These are phyloP conservation scores for Aspergillus hortae DNA, from an alignment of 2,329 filamentous ascomycete species.

Conservation along the genomic window DNA sequence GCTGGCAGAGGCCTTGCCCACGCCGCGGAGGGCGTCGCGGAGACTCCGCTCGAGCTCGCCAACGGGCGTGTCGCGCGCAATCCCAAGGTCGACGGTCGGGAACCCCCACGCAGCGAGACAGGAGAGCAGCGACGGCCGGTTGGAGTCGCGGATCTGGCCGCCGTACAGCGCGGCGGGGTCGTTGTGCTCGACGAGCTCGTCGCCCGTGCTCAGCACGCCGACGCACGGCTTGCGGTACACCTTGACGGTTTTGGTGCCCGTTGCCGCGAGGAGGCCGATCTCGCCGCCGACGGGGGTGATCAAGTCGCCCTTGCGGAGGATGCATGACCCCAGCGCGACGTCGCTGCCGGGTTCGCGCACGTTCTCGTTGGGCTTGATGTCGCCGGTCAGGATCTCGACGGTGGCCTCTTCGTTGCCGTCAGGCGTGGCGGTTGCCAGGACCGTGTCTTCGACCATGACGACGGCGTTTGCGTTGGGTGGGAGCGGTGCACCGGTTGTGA, in stretches of 20 bases:
- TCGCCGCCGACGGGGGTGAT: conserved; percentile 87
- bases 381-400: conserved; percentile 78
- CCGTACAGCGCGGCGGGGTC: conserved; percentile 58
- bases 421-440: conserved; percentile 69
- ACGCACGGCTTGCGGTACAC: conserved; percentile 75
- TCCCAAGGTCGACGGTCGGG: conserved; percentile 77
- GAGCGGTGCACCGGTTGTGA: conserved; percentile 90
- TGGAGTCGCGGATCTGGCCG: conserved; percentile 91
- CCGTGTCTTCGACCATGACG: conserved; percentile 94
- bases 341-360: conserved; percentile 90
- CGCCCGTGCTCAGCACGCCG: conserved; percentile 87
- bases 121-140: conserved; percentile 80
- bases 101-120: conserved; percentile 73
- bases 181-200: conserved; percentile 81
- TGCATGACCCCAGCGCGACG: conserved; percentile 63
- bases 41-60: conserved; percentile 73
- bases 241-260: conserved; percentile 67
- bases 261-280: conserved; percentile 81
- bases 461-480: conserved; percentile 86
- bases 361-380: conserved; percentile 76
- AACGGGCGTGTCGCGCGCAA: conserved; percentile 58
- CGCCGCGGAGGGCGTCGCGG: conserved; percentile 64
- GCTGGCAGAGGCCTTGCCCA: conserved; percentile 37
- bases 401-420: conserved; percentile 82
- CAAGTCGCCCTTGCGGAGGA: conserved; percentile 74